Evolutionary conservation across 2,329 filamentous ascomycete genomes (phyloP), one percentile per base, ranked within the genome.

Genomic region (Talaromyces sp.): DNA sequence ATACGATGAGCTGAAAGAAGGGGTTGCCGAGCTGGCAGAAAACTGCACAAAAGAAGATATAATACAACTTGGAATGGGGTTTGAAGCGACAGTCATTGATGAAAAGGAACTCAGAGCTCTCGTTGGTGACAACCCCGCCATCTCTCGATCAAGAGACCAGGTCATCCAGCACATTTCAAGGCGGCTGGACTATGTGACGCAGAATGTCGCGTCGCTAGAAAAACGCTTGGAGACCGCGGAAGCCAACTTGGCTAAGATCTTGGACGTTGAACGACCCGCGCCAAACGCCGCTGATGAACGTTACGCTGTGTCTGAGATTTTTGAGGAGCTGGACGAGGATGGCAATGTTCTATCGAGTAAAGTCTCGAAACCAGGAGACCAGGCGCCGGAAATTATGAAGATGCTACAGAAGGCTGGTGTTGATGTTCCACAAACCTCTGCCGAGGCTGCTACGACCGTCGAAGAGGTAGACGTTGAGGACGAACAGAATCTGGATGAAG

Each of bases 291-390:
- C 82, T 51, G 80, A 79, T 57, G 86, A 87, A 13, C 87, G 86
- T 1, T 79, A 92, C 56, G 90, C 92, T 0, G 84, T 98, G 61
- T 93, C 89, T 32, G 95, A 98, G 68, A 98, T 99, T 65, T 81
- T 91, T 58, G 95, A 99, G 75, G 86, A 96, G 77, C 80, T 98
- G 26, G 95, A 98, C 70, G 93, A 97, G 9, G 85, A 96, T 11
- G 95, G 88, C 59, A 95, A 96, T 69, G 84, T 98, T 4, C 75
- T 96, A 55, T 89, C 85, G 0, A 86, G 83, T 66, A 84, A 79
- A 59, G 77, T 89, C 31, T 84, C 86, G 41, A 84, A 78, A n/a
- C 89, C 91, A 0, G 88, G 87, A 7, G 84, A 88, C 57, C 79
- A 83, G 14, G 84, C 89, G 19, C 80, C 86, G 9, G 84, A 89